Conservation (phyloP, 495 filamentous ascomycete species). For the Hapsidospora chrysogenum region DNA sequence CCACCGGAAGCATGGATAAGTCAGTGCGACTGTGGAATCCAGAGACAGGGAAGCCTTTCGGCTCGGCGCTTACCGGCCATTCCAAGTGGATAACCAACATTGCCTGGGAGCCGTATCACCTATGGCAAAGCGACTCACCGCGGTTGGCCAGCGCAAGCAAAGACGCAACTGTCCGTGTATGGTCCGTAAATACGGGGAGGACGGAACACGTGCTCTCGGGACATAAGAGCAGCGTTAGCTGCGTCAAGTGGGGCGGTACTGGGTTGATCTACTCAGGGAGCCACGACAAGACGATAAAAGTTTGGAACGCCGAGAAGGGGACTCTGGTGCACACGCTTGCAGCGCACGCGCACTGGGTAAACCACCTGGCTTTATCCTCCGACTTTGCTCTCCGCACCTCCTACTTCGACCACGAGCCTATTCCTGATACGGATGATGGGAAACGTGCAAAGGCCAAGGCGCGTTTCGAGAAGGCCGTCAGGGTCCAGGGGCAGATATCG, state of each 20-base stretch:
- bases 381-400: conserved; percentile 80
- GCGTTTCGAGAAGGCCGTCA: conserved; percentile 81
- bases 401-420: conserved; percentile 64
- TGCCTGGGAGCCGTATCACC: conserved; percentile 89
- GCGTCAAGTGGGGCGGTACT: conserved; percentile 86
- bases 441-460: conserved; percentile 62
- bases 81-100: conserved; percentile 78
- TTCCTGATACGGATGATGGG: conserved; percentile 50
- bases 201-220: conserved; percentile 73
- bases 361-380: conserved; percentile 87
- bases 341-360: conserved; percentile 86
- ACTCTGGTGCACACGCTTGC: conserved; percentile 63
- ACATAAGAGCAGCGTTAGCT: conserved; percentile 76
- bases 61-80: conserved; percentile 64
- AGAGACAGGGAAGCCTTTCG: conserved; percentile 59
- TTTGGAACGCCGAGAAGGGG: conserved; percentile 72
- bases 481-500: conserved; percentile 54
- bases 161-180: conserved; percentile 78
- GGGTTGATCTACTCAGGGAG: conserved; percentile 47
- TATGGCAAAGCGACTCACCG: conserved; percentile 55
- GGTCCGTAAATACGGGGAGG: conserved; percentile 61
- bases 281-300: conserved; percentile 87
- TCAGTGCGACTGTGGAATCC: conserved; percentile 83
- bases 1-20: conserved; percentile 90
- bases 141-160: conserved; percentile 79